Base-by-base conservation (phyloP, 352 stramenopile species). In the Halophytophthora batemanensis region DNA sequence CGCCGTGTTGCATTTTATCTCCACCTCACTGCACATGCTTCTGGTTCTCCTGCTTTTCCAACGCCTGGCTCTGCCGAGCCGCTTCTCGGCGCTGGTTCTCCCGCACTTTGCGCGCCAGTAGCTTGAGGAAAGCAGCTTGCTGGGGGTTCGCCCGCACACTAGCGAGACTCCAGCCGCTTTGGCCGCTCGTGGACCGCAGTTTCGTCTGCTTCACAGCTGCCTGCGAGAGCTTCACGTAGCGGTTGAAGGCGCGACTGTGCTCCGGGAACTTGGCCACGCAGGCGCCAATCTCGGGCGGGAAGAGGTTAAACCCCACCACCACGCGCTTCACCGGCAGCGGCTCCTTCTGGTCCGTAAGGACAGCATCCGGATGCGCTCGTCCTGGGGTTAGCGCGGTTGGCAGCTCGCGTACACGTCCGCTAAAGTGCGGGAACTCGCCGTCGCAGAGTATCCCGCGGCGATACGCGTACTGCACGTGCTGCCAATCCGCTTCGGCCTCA, bases 261-360 rank as follows among this genome's bases (percentile, higher is more conserved):
- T 90, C 79, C 1, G 74, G 77, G 55, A 78, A 90, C 40, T 64
- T 70, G 18, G 70, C 57, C 18, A 86, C 77, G 29, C 77, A 84
- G 17, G 67, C 57, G 21, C 79, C 77, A 42, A 90, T 84, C 49
- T 77, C 79, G 25, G 57, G 68, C n/a, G 76, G 74, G 36, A 90
- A 87, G 23, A 87, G 33, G 33, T 90, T 90, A 44, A 90, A 87
- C 12, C 79, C 79, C n/a, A 90, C 74, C 34, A 90, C 68, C 40
- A 87, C 79, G 12, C 79, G 79, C 58, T 83, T 80, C 39, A 73
- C 37, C 1, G 69, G 58, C 4, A 66, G 38, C 18, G 34, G 12
- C 7, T 39, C 28, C 21, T 25, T 38, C 13, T 18, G 6, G n/a
- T 38, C 11, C 10, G 1, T 15, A 45, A 11, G 34, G 14, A 45